A percentile compares a stretch with the other conserved stretches of the same genome.
phyloP scores from a whole-genome alignment of 345 rosid genomes.

The Gossypium raimondii region DNA sequence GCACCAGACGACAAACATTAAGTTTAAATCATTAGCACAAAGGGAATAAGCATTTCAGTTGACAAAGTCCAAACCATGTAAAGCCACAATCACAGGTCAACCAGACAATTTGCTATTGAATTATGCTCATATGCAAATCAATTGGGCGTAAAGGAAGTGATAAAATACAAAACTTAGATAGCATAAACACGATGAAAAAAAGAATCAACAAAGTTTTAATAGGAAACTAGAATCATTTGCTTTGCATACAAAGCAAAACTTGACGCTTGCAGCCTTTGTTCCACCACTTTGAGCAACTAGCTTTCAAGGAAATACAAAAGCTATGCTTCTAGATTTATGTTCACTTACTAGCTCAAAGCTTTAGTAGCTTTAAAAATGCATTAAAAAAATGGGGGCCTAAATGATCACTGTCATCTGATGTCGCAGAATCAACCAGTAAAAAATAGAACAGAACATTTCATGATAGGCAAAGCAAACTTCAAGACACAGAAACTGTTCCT shows the following conservation, averaged over 20 bases:
- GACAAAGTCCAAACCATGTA: not conserved
- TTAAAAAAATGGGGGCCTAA: not conserved
- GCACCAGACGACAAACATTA: not conserved
- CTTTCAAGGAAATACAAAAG: not conserved
- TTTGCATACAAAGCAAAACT: not conserved
- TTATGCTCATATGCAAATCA: not conserved
- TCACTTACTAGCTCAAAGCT: not conserved
- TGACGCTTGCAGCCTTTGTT: not conserved
- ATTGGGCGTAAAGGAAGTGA: not conserved
- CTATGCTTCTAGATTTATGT: not conserved
- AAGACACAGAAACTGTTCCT: not conserved
- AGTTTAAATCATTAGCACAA: not conserved
- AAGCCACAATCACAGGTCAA: not conserved
- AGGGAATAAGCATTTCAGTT: not conserved
- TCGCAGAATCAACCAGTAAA: not conserved
- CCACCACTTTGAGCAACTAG: not conserved
- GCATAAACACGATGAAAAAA: not conserved
- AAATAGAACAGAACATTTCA: not conserved
- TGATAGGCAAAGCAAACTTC: not conserved
- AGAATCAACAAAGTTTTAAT: not conserved
- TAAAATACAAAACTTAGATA: not conserved
- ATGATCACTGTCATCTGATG: not conserved
- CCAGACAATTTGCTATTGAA: not conserved
- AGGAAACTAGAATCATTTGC: not conserved
- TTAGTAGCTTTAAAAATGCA: slow-evolving; percentile 1